Evolutionary conservation across 495 filamentous ascomycete genomes (phyloP).

Genomic region (Usnea hakonensis): DNA sequence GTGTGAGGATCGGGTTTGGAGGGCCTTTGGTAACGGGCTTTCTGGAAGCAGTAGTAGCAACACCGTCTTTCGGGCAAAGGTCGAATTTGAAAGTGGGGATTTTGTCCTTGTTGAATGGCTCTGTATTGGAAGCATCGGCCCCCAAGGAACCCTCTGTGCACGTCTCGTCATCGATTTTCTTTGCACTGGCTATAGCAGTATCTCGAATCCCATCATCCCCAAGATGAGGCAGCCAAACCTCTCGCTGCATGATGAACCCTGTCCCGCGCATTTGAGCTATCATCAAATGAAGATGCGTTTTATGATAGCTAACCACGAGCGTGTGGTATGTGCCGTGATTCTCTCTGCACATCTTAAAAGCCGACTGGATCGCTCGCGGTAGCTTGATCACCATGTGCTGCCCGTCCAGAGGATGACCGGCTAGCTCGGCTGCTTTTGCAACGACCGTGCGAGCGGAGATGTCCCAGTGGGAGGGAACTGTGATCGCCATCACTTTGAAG

Average conservation of each 20-base stretch:
- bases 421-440: neutral
- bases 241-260: neutral
- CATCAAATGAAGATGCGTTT: neutral
- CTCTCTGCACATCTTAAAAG: neutral
- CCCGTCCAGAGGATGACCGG: neutral
- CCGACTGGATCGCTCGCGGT: neutral
- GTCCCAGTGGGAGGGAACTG: neutral
- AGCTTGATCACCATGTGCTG: neutral
- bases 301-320: neutral
- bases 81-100: too few species aligned
- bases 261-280: neutral
- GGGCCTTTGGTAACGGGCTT: too few species aligned
- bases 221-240: neutral
- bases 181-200: neutral
- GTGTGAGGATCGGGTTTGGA: too few species aligned
- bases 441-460: neutral
- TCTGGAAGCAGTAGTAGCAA: too few species aligned
- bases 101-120: too few species aligned
- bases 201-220: neutral
- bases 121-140: neutral
- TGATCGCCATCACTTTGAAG: neutral
- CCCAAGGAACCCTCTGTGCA: neutral
- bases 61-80: too few species aligned
- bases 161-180: neutral
- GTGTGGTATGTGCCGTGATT: neutral